Conservation (phyloP, 164 flowering plant genomes). For the Echeveria elegans region DNA sequence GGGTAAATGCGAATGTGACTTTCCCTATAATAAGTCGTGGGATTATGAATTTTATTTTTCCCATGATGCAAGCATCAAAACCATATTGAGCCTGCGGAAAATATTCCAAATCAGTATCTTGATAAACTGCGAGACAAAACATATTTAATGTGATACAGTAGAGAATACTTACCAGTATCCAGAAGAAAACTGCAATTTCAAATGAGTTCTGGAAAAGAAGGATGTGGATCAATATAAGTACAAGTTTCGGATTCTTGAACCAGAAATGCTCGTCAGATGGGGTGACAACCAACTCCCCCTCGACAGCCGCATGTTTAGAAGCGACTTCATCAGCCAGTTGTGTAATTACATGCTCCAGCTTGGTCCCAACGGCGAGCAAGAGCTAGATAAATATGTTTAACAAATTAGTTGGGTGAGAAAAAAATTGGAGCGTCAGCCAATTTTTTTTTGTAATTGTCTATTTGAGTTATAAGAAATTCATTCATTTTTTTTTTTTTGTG, state of each 20-base stretch:
- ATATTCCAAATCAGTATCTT: neutral
- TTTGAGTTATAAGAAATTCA: too few relatives aligned
- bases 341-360: constrained; percentile 9
- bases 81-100: constrained; percentile 5
- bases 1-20: neutral
- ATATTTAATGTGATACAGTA: too few relatives aligned
- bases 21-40: constrained; percentile 10
- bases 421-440: neutral
- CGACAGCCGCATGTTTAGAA: constrained; percentile 1
- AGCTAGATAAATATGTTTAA: neutral
- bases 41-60: neutral
- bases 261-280: constrained; percentile 10
- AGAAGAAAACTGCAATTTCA: constrained; percentile 10
- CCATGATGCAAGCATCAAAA: constrained; percentile 9
- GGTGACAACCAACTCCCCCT: neutral
- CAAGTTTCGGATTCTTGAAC: constrained; percentile 5
- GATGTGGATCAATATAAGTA: constrained; percentile 7
- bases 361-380: constrained; percentile 7
- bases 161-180: neutral
- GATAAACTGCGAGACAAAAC: neutral
- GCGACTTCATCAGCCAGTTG: constrained; percentile 10
- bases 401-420: neutral
- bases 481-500: too few relatives aligned
- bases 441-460: too few relatives aligned
- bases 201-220: constrained; percentile 10